These are phyloP conservation scores for Macrophomina pseudophaseolina DNA, from an alignment of 2,329 filamentous ascomycete species.

Conservation along the genomic window DNA sequence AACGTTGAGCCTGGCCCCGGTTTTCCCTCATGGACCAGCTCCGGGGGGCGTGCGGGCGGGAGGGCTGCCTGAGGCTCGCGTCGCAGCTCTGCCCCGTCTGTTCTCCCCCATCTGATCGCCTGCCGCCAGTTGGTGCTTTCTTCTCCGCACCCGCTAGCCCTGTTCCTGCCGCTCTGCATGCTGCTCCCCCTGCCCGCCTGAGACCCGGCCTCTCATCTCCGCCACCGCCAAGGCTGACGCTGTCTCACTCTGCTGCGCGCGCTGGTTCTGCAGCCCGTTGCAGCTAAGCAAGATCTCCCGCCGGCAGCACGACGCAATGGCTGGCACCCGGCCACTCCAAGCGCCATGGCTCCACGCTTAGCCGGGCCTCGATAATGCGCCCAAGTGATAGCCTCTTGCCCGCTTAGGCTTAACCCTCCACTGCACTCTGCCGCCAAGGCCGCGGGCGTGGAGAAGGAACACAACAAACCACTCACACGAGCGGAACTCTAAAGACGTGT, in stretches of 20 bases:
- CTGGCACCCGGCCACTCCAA: not conserved
- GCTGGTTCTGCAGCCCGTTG: not conserved
- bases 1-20: not conserved
- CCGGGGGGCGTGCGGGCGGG: too few species aligned
- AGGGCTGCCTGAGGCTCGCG: too few species aligned
- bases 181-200: not conserved
- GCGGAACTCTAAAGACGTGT: not conserved
- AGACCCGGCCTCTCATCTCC: not conserved
- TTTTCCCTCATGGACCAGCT: too few species aligned
- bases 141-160: not conserved
- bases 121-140: too few species aligned
- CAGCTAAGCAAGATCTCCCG: not conserved
- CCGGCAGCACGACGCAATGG: not conserved
- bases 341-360: not conserved
- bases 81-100: too few species aligned
- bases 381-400: not conserved
- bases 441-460: not conserved
- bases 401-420: not conserved
- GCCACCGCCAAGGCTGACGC: not conserved
- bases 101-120: too few species aligned
- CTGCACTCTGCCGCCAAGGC: not conserved
- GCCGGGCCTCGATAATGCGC: not conserved
- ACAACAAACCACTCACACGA: not conserved
- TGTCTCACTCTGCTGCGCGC: not conserved
- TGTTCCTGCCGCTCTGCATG: not conserved